Evolutionary conservation across 202 grass and related monocot genomes (phyloP), one percentile per base, ranked within the genome.

Genomic region (Brachypodium distachyon): DNA sequence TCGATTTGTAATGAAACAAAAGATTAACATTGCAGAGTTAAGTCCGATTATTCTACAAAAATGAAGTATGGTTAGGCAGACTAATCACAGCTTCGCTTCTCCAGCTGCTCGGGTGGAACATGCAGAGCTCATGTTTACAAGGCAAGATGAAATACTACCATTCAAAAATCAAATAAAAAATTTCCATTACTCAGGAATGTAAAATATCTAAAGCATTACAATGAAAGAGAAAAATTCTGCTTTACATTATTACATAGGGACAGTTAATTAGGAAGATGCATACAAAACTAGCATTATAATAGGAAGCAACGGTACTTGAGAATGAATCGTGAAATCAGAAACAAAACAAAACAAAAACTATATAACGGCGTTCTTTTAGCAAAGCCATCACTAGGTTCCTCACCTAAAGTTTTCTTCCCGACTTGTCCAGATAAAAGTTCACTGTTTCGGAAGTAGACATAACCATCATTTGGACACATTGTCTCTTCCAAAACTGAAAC

Each of bases 391-490:
- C 57, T 64, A 51, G 44, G 49, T 42, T 81, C 50, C 77, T 93
- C 64, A 97, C 94, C 94, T 94, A 97, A 76, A 74, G 94, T 97
- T 39, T 41, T 43, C 86, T 97, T 97, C 61, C 94, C 94, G 70
- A 97, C 59, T 80, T 97, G 94, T 31, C 94, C 94, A 54, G 74
- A 89, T 67, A 97, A 81, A 78, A 97, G 91, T 61, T 97, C 94
- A 52, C 94, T 97, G 73, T 97, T 97, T 64, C 91, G 94, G 63
- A 97, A 92, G 72, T 92, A 94, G 50, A 97, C 88, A 86, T 68
- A 97, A 67, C 91, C 91, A 77, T 97, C 94, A 78, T 36, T 78
- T 31, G 94, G 94, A 79, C 94, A 97, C 94, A 97, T 97, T 32
- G 91, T 58, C 64, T 93, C 88, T 39, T 67, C 43, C 63, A 41